phyloP scores from a whole-genome alignment of 108 stramenopile genomes.

The Thalassiosira profunda region DNA sequence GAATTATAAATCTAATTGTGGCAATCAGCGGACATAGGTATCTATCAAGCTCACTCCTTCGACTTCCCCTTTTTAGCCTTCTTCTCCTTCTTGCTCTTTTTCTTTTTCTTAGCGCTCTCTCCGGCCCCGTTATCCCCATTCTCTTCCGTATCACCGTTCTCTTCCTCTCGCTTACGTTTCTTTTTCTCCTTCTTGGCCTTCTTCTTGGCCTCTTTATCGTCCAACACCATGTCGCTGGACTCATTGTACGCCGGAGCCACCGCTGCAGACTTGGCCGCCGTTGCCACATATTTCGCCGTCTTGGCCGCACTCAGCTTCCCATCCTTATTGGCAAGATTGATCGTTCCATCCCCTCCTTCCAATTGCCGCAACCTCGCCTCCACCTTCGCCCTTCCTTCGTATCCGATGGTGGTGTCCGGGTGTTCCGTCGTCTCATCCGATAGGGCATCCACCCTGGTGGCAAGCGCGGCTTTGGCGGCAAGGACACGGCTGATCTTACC shows the following conservation, averaged over 20 bases:
- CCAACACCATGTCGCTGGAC: conserved; percentile 89
- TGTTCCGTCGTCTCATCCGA: conserved; percentile 89
- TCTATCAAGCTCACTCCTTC: too few relatives aligned
- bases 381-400: conserved; percentile 97
- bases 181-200: conserved; percentile 77
- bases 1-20: too few relatives aligned
- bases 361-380: conserved; percentile 97
- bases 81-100: conserved; percentile 56
- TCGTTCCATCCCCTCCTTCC: conserved; percentile 88
- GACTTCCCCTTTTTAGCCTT: conserved; percentile 56
- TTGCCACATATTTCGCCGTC: conserved; percentile 79
- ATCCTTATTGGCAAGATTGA: conserved; percentile 68
- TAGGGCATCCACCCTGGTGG: conserved; percentile 99
- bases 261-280: conserved; percentile 77
- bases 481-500: conserved; percentile 99
- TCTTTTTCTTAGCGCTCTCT: conserved; percentile 60
- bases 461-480: conserved; percentile 98
- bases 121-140: conserved; percentile 32
- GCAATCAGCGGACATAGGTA: too few relatives aligned
- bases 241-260: conserved; percentile 86
- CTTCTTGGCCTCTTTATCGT: conserved; percentile 54
- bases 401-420: conserved; percentile 95
- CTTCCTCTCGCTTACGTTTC: conserved; percentile 77
- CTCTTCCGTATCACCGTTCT: too few relatives aligned
- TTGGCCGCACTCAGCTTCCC: conserved; percentile 77